Base-by-base conservation (phyloP, 163 green algal species). In the Scenedesmus sp. region DNA sequence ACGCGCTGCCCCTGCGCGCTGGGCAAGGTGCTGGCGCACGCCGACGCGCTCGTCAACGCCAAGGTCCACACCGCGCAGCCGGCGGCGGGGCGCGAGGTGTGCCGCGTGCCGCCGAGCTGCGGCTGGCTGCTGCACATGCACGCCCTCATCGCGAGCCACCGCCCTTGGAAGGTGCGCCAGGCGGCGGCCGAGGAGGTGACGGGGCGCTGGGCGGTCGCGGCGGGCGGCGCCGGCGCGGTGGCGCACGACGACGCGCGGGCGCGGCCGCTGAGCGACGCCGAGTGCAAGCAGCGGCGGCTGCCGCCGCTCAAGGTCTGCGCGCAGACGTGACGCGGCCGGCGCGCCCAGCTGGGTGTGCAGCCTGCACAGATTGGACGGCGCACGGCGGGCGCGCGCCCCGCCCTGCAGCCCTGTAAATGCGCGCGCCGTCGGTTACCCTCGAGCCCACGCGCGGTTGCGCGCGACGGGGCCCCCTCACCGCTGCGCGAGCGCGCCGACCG, bases 71-170 rank as follows among this genome's bases (percentile, higher is more conserved):
- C 31, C 31, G 20, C 60, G 15, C 20, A 20, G 3, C 10, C 33
- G 17, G 31, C 28, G 7, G 9, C 3, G 31, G 60, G 60, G 13
- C 17, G 28, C 31, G 29, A 20, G 20, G 50, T 18, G 18, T 15
- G 15, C 13, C 26, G 31, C 34, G 14, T 51, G 60, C 20, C 28
- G 6, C 60, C 28, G 7, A 24, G 4, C 6, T 69, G 60, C 50
- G 60, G 31, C 13, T 69, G 31, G 13, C 14, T 69, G 60, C 17
- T 69, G 31, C 60, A 69, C 24, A n/a, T 69, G 60, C 60, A 69
- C 13, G 60, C 60, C 15, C 10, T 69, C 0, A 22, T 69, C n/a
- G 42, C 58, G 20, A 66, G 24, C 24, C 42, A 66, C 15, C 58
- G 58, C 11, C 58, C 58, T 18, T 66, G 58, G 58, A 66, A 42